Evolutionary conservation across 2,329 filamentous ascomycete genomes (phyloP).

Genomic region (Plectosphaerella sp.): DNA sequence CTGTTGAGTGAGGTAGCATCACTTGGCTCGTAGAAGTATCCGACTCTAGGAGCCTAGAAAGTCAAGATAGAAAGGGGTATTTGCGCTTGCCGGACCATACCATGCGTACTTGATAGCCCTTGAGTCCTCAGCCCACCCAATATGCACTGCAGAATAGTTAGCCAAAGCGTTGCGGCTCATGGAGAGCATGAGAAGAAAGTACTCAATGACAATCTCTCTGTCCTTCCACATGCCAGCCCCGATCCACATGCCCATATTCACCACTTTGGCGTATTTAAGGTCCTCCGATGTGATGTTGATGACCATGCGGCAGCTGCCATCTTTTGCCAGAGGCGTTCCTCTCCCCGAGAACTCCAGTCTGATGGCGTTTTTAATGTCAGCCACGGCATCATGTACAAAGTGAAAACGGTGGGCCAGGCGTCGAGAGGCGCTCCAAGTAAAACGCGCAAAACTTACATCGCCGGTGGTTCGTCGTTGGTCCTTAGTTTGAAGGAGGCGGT

Average conservation of each 20-base stretch:
- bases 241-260: constrained; percentile 44
- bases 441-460: neutral
- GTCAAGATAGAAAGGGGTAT: too few species aligned
- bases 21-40: too few species aligned
- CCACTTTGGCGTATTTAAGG: constrained; percentile 39
- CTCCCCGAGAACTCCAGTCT: constrained; percentile 31
- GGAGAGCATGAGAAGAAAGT: neutral
- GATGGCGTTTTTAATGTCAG: too few species aligned
- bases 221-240: constrained; percentile 37
- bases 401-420: constrained; percentile 24
- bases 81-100: too few species aligned
- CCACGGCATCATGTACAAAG: too few species aligned
- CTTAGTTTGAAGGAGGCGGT: constrained; percentile 38
- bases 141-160: too few species aligned
- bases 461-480: constrained; percentile 31
- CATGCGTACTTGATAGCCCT: too few species aligned
- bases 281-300: constrained; percentile 43
- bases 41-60: too few species aligned
- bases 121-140: too few species aligned
- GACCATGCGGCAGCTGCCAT: constrained; percentile 42
- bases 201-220: constrained; percentile 6
- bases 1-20: too few species aligned
- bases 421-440: constrained; percentile 23
- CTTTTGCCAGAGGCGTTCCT: constrained; percentile 31
- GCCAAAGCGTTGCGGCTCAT: too few species aligned